Evolutionary conservation across 2,329 filamentous ascomycete species (phyloP).

Genomic region (Fusarium sp.): DNA sequence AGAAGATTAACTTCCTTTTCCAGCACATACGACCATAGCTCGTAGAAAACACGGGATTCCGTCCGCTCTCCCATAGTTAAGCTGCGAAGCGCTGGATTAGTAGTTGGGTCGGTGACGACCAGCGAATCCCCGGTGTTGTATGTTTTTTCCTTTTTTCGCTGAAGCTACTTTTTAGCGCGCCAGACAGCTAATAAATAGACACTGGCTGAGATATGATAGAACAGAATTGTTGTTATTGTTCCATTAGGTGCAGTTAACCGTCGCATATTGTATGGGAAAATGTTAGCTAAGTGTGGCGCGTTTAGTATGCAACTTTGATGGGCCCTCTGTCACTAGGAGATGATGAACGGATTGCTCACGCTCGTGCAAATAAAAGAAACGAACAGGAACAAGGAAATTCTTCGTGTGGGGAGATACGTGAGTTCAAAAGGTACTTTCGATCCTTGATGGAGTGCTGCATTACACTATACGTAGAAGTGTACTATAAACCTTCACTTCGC

Average conservation of each 20-base stretch:
- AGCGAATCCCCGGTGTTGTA: constrained; percentile 1
- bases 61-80: background rate
- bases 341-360: background rate
- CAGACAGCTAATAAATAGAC: background rate
- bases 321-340: too few relatives aligned
- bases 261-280: background rate
- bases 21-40: background rate
- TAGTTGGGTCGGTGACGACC: background rate
- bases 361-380: background rate
- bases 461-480: background rate
- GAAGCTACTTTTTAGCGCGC: too few relatives aligned
- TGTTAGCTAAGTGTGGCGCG: background rate
- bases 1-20: accelerated
- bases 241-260: accelerated
- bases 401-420: background rate
- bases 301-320: background rate
- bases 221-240: too few relatives aligned
- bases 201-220: too few relatives aligned
- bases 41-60: background rate
- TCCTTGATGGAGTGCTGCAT: background rate
- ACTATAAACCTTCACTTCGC: background rate
- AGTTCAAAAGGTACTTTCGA: background rate
- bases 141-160: background rate
- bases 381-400: background rate
- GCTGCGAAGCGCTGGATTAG: constrained; percentile 1